Evolutionary conservation across 768 basidiomycete genomes (phyloP).

Genomic region (Hysterangium stoloniferum): DNA sequence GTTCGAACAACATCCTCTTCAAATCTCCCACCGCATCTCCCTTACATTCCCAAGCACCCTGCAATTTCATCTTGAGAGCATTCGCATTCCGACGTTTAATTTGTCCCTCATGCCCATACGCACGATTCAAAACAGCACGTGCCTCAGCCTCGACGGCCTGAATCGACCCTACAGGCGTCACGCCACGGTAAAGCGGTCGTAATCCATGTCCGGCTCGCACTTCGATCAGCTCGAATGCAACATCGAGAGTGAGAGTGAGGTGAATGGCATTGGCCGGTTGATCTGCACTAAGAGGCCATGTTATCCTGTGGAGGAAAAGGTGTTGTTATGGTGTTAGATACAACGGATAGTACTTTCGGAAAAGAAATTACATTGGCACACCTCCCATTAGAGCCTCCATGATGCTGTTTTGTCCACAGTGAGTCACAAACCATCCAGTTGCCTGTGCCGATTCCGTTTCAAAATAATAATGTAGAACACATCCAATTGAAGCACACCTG

Average conservation of each 20-base stretch:
- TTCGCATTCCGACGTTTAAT: constrained; percentile 16
- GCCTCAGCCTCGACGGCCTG: constrained; percentile 16
- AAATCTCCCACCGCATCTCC: constrained; percentile 7
- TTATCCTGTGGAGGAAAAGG: constrained; percentile 13
- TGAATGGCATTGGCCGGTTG: constrained; percentile 19
- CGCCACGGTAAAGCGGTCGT: constrained; percentile 15
- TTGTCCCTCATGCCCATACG: constrained; percentile 16
- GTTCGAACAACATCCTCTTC: background rate
- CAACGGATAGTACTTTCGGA: background rate
- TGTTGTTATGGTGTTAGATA: background rate
- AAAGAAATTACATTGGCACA: constrained; percentile 16
- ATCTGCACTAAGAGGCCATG: constrained; percentile 21
- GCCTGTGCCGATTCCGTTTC: constrained; percentile 7
- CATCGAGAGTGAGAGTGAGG: constrained; percentile 13
- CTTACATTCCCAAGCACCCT: background rate
- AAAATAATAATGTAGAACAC: background rate
- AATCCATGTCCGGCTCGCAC: constrained; percentile 16
- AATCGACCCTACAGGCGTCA: constrained; percentile 14
- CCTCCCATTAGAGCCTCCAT: constrained; percentile 18
- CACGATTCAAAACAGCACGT: constrained; percentile 11
- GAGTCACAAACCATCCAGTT: constrained; percentile 22
- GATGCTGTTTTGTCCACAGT: constrained; percentile 21
- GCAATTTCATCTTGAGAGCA: constrained; percentile 1
- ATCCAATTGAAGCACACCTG: constrained; percentile 13
- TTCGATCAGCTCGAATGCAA: constrained; percentile 19